A percentile compares a stretch with the other conserved stretches of the same genome.
Conservation (phyloP, 192 early-diverging fungal genomes). For the Coemansia sp. region DNA sequence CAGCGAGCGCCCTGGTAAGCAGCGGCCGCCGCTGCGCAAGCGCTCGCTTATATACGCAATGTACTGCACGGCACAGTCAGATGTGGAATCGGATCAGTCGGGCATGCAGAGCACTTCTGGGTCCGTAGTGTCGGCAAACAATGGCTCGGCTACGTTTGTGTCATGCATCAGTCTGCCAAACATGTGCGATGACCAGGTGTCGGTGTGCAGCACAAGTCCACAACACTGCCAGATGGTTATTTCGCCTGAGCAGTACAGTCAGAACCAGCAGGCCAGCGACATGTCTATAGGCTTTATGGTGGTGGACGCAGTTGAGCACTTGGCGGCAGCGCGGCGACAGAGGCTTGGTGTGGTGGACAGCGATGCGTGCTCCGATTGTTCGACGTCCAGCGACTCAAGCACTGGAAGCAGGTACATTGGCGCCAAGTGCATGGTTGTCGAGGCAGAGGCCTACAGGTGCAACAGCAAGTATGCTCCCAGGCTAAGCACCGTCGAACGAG, state of each 20-base stretch:
- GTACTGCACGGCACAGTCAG: slow-evolving; percentile 37
- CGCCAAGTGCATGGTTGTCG: slow-evolving; percentile 15
- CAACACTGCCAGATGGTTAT: background rate
- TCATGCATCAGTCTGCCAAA: slow-evolving; percentile 32
- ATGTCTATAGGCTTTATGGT: slow-evolving; percentile 17
- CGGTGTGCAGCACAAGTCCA: background rate
- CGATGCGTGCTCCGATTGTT: slow-evolving; percentile 3
- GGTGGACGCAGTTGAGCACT: slow-evolving; percentile 11
- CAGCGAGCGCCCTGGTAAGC: background rate
- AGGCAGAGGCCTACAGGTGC: slow-evolving; percentile 22
- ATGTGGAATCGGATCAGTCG: background rate
- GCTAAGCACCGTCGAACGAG: slow-evolving; percentile 42
- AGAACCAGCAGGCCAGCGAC: slow-evolving; percentile 4
- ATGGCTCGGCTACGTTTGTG: slow-evolving; percentile 22
- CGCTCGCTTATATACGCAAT: slow-evolving; percentile 50
- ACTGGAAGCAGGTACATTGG: slow-evolving; percentile 23
- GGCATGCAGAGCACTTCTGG: background rate
- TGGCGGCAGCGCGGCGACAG: slow-evolving; percentile 1
- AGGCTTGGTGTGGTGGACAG: background rate
- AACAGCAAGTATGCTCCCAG: slow-evolving; percentile 32
- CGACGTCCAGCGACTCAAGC: slow-evolving; percentile 9
- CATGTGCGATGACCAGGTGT: background rate
- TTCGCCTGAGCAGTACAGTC: background rate
- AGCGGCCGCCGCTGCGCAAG: slow-evolving; percentile 35
- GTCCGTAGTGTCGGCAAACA: slow-evolving; percentile 4